Evolutionary conservation across 805 yeast species (phyloP).

Genomic region (Tetrapisispora phaffii): DNA sequence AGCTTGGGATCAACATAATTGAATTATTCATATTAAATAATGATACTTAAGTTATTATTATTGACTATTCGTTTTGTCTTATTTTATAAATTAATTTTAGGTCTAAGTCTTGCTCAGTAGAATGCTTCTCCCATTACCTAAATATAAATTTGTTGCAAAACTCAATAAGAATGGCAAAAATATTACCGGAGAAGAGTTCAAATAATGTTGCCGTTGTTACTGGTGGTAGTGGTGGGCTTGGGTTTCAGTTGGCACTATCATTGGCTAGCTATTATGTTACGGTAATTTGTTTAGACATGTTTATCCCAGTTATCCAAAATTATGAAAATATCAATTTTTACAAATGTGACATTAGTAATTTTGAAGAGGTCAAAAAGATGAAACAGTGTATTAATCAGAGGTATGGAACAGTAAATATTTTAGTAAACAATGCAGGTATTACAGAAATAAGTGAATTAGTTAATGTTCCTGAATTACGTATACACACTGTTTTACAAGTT

Average conservation of each 20-base stretch:
- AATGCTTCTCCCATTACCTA: no score
- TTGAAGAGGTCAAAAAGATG: constrained; percentile 34
- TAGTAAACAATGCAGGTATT: constrained; percentile 83
- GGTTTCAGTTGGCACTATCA: constrained; percentile 45
- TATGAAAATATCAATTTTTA: constrained; percentile 42
- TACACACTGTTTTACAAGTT: constrained; percentile 53
- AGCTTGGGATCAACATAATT: no score
- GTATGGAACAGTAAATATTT: constrained; percentile 50
- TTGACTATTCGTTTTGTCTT: no score
- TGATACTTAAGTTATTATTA: no score
- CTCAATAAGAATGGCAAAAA: neutral
- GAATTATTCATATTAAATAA: no score
- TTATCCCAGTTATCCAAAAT: constrained; percentile 21
- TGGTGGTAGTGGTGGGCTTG: constrained; percentile 79
- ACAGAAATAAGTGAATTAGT: constrained; percentile 47
- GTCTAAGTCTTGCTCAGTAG: no score
- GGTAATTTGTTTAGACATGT: constrained; percentile 60
- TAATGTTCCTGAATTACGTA: constrained; percentile 45
- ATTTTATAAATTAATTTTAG: no score
- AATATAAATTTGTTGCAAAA: no score
- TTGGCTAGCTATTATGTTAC: constrained; percentile 37
- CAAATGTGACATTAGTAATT: constrained; percentile 59
- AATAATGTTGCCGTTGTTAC: constrained; percentile 52
- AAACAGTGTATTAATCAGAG: constrained; percentile 36
- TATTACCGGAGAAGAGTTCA: no score